Percentiles rank a stretch among this genome's conserved stretches.
phyloP scores from a whole-genome alignment of 139 green algal genomes.

The Ettlia oleoabundans region DNA sequence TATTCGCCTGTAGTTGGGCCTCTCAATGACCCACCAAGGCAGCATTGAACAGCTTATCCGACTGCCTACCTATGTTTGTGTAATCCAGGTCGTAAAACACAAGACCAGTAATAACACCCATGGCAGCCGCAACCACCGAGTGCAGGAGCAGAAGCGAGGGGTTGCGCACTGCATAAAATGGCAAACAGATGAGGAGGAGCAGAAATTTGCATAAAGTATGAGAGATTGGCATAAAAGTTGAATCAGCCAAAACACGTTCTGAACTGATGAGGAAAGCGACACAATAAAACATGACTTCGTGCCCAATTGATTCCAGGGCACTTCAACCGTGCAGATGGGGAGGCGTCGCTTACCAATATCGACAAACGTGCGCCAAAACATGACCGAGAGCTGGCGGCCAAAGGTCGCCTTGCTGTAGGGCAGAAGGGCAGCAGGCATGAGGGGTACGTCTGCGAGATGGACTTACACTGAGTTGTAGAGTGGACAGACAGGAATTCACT shows the following conservation, averaged over 20 bases:
- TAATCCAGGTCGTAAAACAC: slow-evolving; percentile 65
- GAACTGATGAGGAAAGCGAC: no score
- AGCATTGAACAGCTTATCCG: not conserved
- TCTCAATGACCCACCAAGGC: no score
- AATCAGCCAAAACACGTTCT: no score
- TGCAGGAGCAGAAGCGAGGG: slow-evolving; percentile 74
- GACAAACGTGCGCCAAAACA: slow-evolving; percentile 75
- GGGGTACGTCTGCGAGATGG: not conserved
- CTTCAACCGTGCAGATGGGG: no score
- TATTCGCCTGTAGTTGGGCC: no score
- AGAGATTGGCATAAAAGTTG: no score
- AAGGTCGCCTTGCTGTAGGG: slow-evolving; percentile 9
- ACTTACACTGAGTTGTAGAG: no score
- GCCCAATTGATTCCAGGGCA: no score
- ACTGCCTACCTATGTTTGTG: slow-evolving; percentile 38
- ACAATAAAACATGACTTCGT: no score
- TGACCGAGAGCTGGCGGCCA: slow-evolving; percentile 63
- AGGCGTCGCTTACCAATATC: slow-evolving; percentile 62
- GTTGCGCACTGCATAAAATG: slow-evolving; percentile 63
- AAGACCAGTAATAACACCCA: slow-evolving; percentile 68
- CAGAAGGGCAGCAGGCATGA: not conserved
- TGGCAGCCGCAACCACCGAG: slow-evolving; percentile 44
- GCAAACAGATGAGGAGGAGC: not conserved
- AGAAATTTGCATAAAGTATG: no score
- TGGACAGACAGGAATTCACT: no score